Base-by-base conservation (phyloP, 371 early-diverging fungal genomes). In the Sporodiniella umbellata region DNA sequence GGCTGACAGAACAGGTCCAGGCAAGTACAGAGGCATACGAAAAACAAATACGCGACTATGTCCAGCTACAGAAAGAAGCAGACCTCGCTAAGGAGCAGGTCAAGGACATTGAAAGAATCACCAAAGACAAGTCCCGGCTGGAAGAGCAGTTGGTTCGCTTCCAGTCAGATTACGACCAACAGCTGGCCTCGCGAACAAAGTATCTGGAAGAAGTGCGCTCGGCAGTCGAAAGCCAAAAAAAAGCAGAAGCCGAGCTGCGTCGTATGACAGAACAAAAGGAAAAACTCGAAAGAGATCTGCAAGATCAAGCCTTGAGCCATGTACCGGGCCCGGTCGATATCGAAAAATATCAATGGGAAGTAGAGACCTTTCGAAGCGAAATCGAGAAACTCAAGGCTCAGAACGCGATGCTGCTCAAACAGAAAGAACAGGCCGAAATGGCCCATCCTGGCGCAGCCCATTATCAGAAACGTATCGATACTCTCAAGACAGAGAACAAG, bases 401-500 rank as follows among this genome's bases (percentile, higher is more conserved):
- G 33, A 72, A 70, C 45, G 67, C 58, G 8, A 72, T 75, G 59
- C 50, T 78, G 22, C 23, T 57, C 11, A 67, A 72, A 56, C 77
- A 72, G 50, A 70, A 79, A 31, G 80, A 82, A 65, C 12, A 57
- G 31, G 42, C 52, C 28, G 70, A 72, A 4, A 72, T 68, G 11
- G 71, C 73, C 18, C 63, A 72, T 66, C 64, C 64, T 28, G 4
- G 51, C 21, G 3, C 45, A 7, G 43, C 44, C 17, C 52, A 48
- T 11, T 49, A 8, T 6, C 47, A 18, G 47, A 62, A 25, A 5
- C 57, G 58, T 42, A 35, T 51, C 12, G 18, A 54, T 25, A 22
- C 58, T 24, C 68, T 84, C 14, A 78, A 78, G 46, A 35, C 68
- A 5, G 70, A 76, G 17, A 87, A 88, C 57, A 74, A 72, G 51